Evolutionary conservation across 345 rosid species (phyloP).

Genomic region (Gossypium raimondii): DNA sequence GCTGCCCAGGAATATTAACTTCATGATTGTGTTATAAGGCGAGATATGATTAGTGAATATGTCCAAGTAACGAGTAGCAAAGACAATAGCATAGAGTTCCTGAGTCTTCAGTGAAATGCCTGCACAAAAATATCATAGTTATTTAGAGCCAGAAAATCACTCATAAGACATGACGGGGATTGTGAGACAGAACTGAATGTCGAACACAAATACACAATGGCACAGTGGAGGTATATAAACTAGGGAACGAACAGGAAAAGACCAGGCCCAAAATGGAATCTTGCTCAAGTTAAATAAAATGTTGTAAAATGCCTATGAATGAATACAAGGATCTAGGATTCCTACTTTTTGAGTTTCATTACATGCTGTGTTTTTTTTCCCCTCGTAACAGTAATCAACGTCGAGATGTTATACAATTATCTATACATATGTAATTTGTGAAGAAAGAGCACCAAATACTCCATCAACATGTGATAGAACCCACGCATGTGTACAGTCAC

Average conservation of each 20-base stretch:
- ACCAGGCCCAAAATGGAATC: background rate
- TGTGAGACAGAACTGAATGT: background rate
- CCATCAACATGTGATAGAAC: background rate
- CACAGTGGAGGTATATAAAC: background rate
- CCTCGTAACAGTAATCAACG: background rate
- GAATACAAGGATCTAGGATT: background rate
- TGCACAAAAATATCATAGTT: constrained; percentile 17
- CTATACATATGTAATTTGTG: background rate
- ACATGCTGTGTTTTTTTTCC: background rate
- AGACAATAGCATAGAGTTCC: constrained; percentile 75
- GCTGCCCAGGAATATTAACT: constrained; percentile 42
- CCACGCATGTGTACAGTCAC: background rate
- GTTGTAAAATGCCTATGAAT: background rate
- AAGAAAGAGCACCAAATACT: background rate
- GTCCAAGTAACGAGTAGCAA: constrained; percentile 69
- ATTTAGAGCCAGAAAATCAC: background rate
- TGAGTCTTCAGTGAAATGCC: constrained; percentile 85
- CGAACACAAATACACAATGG: background rate
- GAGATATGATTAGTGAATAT: constrained; percentile 55
- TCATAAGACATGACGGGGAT: background rate
- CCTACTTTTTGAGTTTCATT: background rate
- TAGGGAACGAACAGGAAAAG: background rate
- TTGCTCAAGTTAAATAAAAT: background rate
- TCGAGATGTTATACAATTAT: background rate
- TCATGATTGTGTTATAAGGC: constrained; percentile 56